Evolutionary conservation across 768 basidiomycete species (phyloP), one percentile per base, ranked within the genome.

Genomic region (Mycena albidolilacea): DNA sequence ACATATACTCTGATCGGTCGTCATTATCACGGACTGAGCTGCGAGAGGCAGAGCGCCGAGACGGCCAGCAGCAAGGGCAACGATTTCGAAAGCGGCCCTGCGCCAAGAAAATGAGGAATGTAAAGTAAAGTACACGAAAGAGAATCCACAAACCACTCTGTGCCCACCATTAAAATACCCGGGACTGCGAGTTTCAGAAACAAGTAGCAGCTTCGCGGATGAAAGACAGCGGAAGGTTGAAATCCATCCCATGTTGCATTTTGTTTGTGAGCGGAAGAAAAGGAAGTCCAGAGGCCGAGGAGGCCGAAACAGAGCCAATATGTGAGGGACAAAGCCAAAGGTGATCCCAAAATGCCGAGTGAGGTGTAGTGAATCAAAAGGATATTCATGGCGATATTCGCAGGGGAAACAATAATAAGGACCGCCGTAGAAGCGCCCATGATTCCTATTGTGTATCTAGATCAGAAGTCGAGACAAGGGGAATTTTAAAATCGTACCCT

Each of bases 51-150:
- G 79, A n/a, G 86, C 78, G 8, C 93, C 93, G 5, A 95, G 84
- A 21, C 89, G 86, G 5, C 93, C 94, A 4, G 94, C 94, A 19
- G 92, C 91, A 30, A 95, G 83, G 5, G 94, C 92, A 12, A 95
- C 93, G 48, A 95, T 93, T 78, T 95, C 94, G 75, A 95, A 95
- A 0, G 93, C 92, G 55, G 91, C 91, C 93, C 93, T 93, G 66
- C n/a, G 21, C 23, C 12, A 19, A 59, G 48, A 44, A 30, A 70
- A 58, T 37, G 46, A 46, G 41, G 44, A 38, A 48, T 52, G 21
- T n/a, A 21, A 72, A 54, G 21, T n/a, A 21, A 72, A 54, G 54
- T 70, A n/a, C 41, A 21, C 44, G 59, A 2, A 21, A 17, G 43
- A 39, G 38, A 35, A 66, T 48, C 48, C 35, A 71, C 86, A 66